Base-by-base conservation (phyloP, 345 rosid genomes). In the Acer yangbiense region DNA sequence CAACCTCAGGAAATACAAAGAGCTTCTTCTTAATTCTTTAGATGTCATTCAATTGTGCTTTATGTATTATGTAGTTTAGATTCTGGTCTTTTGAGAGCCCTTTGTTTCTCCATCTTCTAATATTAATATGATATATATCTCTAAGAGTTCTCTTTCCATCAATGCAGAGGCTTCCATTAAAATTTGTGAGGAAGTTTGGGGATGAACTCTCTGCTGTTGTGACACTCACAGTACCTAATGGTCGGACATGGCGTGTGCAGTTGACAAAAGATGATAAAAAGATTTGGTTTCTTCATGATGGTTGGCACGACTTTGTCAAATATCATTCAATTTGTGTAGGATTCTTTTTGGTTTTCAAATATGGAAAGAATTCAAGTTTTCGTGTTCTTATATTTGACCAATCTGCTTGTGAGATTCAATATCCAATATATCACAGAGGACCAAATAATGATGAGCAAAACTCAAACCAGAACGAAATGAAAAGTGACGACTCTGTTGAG, bases 221-320 rank as follows among this genome's bases (percentile, higher is more conserved):
- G 8, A 81, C 75, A 7, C 57, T 88, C 21, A 68, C 23, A 4
- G 75, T 69, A 29, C 85, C 87, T 20, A 76, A 83, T 68, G 87
- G 89, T 39, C 72, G 58, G 48, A 71, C 25, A 48, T 86, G 90
- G 87, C 81, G 67, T 20, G 79, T 86, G 2, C 79, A 86, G 43
- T 64, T 88, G 50, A 72, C 71, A 41, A 84, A 68, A 60, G 71
- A 29, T 0, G 75, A 72, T 11, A 67, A 74, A 73, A 70, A 75
- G 21, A 70, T 84, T 61, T 88, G 83, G 87, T 80, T 85, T 72
- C 81, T 85, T 72, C 81, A 82, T n/a, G 81, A 80, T 27, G 86
- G 83, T 50, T 87, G 88, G 88, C 82, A 80, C 39, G 80, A 86
- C 2, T 85, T 85, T 63, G 77, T 70, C 3, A 69, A 82, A 16